These are phyloP conservation scores for Pilobolus umbonatus DNA, from an alignment of 192 early-diverging fungal genomes.

Conservation along the genomic window DNA sequence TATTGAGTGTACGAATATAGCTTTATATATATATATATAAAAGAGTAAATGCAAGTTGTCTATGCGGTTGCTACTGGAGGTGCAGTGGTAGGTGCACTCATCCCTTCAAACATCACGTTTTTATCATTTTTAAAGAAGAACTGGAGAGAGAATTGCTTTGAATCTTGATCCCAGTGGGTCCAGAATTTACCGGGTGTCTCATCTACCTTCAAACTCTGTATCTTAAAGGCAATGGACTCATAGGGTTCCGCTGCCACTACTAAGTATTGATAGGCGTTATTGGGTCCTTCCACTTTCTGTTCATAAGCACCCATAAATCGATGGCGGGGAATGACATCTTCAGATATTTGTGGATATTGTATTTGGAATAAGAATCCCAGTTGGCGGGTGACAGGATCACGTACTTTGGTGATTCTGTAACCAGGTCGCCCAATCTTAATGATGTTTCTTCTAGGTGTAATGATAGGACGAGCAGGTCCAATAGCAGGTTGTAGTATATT, in stretches of 20 bases:
- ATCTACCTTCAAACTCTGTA: conserved; percentile 93
- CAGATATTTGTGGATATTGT: conserved; percentile 89
- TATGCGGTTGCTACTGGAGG: conserved; percentile 7
- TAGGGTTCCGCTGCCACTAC: conserved; percentile 96
- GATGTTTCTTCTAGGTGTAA: conserved; percentile 62
- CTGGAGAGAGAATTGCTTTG: conserved; percentile 82
- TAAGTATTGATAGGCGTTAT: conserved; percentile 87
- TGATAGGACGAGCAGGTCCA: conserved; percentile 34
- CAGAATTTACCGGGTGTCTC: conserved; percentile 80
- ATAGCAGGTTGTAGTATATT: conserved; percentile 40
- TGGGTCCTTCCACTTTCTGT: conserved; percentile 84
- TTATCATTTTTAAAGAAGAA: conserved; percentile 82
- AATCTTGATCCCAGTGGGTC: conserved; percentile 92
- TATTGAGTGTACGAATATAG: neutral
- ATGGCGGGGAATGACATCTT: conserved; percentile 79
- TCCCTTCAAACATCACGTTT: conserved; percentile 26
- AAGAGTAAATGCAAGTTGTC: neutral
- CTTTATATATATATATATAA: neutral
- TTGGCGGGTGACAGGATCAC: conserved; percentile 83
- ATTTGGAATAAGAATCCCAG: conserved; percentile 91
- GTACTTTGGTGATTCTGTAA: conserved; percentile 87
- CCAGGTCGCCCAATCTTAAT: conserved; percentile 97
- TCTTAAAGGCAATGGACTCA: conserved; percentile 90
- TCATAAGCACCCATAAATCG: conserved; percentile 98
- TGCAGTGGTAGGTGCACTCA: conserved; percentile 8